phyloP scores from a whole-genome alignment of 2,329 filamentous ascomycete genomes.

The Colletotrichum euphorbiae region DNA sequence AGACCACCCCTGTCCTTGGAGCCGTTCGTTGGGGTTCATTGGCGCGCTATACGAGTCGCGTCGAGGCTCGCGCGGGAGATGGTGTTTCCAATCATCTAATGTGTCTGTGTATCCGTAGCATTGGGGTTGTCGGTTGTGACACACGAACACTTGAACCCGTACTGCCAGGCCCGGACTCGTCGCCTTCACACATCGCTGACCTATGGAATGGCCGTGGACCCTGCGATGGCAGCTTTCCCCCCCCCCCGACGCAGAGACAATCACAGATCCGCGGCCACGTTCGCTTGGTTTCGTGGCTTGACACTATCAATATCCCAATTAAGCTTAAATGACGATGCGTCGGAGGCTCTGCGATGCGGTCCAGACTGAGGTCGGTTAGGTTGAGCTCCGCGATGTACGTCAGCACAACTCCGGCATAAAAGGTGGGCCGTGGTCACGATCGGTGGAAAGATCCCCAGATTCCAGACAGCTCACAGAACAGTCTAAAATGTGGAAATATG shows the following conservation, averaged over 20 bases:
- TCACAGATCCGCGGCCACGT: no score
- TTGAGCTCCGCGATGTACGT: background rate
- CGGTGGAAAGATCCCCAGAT: constrained; percentile 13
- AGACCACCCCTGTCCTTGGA: no score
- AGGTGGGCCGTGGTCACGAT: constrained; percentile 3
- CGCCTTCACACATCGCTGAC: background rate
- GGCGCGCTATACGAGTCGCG: constrained; percentile 7
- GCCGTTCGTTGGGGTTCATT: background rate
- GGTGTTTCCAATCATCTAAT: background rate
- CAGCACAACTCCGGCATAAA: constrained; percentile 3
- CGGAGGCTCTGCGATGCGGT: constrained; percentile 3
- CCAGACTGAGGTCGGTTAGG: background rate
- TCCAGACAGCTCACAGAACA: background rate
- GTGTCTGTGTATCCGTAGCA: background rate
- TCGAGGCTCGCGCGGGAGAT: background rate
- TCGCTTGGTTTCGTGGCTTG: no score
- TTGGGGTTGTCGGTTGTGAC: background rate
- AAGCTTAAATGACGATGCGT: constrained; percentile 3
- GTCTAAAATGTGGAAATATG: constrained; percentile 9
- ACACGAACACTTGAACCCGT: background rate
- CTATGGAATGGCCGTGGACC: constrained; percentile 1
- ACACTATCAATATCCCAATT: background rate
- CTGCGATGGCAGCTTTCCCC: background rate
- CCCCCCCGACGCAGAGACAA: no score
- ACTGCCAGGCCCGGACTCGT: background rate